Base-by-base conservation (phyloP, 2,329 filamentous ascomycete genomes). In the Trichoderma polysporum region DNA sequence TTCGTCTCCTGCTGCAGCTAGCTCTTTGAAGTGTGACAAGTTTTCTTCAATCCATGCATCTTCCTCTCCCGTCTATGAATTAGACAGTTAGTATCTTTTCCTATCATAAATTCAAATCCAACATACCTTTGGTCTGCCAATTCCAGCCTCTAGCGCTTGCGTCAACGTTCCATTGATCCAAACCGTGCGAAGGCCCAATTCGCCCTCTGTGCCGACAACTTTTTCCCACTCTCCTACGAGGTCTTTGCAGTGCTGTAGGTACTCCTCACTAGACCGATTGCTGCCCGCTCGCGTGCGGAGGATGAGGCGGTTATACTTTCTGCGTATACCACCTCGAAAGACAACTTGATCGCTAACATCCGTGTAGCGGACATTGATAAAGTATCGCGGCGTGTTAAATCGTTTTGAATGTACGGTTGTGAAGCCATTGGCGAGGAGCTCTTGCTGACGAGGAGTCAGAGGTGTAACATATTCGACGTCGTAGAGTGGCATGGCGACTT, bases 321-420 rank as follows among this genome's bases (percentile, higher is more conserved):
- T 17, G n/a, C 19, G 54, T 4, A 66, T 22, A 3, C 63, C 63
- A 8, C 63, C 63, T 13, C 63, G 63, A 29, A 66, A 66, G 19
- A 66, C 63, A 5, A 66, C 54, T 31, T 66, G 63, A 8, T 19
- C 19, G n/a, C 33, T 52, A 10, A 39, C 63, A 53, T 66, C 54
- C 10, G 54, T 66, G 35, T 50, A 66, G 12, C 63, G 63, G 22
- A 66, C 54, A 17, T 66, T 66, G 31, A 66, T 45, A n/a, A 66
- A 66, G 22, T 37, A 66, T 4, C 39, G 49, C 3, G 53, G 63
- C 6, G 63, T 66, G 19, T 66, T 66, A 19, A 66, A 66, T 13
- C 63, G 63, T 1, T 60, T 66, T 10, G 63, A 39, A 41, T 66
- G 63, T 1, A 41, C n/a, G 15, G 45, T 39, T 19, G 63, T 66